Conservation (phyloP, 305 asterid species). For the Fraxinus greggii region DNA sequence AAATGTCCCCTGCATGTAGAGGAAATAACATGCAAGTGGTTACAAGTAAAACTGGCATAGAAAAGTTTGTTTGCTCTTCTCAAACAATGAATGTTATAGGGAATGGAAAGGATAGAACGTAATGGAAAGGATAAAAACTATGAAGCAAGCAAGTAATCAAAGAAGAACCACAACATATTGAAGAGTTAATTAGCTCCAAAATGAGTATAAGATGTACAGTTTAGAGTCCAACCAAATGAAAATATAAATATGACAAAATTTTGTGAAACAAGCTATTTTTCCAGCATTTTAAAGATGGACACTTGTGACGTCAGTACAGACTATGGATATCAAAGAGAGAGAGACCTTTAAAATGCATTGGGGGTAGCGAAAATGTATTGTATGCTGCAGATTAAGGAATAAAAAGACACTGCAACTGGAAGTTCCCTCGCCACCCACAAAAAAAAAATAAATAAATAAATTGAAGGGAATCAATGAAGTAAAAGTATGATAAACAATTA, state of each 20-base stretch:
- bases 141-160: not conserved
- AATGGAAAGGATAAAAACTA: not conserved
- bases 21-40: conserved; percentile 6
- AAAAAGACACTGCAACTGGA: not conserved
- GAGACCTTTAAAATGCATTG: not conserved
- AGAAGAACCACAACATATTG: not conserved
- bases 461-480: not conserved
- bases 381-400: not conserved
- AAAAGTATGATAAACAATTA: not conserved
- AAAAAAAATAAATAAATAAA: not conserved
- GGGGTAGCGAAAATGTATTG: not conserved
- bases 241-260: not conserved
- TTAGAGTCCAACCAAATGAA: not conserved
- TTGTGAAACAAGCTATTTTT: not conserved
- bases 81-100: not conserved
- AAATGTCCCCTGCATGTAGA: conserved; percentile 31
- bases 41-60: not conserved
- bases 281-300: not conserved
- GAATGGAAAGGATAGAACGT: conserved; percentile 3
- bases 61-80: not conserved
- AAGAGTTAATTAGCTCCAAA: not conserved
- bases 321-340: not conserved
- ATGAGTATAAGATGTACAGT: not conserved
- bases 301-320: not conserved
- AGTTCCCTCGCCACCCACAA: not conserved